Evolutionary conservation across 129 eudicot genomes (phyloP).

Genomic region (Glebionis coronaria): DNA sequence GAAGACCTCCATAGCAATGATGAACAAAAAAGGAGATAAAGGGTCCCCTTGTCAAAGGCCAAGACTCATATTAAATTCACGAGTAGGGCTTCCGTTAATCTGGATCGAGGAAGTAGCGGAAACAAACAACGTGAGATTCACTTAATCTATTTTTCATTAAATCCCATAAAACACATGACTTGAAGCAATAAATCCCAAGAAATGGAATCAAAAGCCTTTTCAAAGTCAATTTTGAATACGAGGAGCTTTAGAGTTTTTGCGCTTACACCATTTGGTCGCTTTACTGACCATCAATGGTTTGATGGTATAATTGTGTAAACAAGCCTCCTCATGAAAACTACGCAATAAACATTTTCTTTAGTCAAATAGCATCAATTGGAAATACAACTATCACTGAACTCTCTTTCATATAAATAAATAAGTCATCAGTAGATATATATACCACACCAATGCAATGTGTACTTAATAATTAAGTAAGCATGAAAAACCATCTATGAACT

Average conservation of each 20-base stretch:
- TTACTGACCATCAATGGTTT: background rate
- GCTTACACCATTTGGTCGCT: background rate
- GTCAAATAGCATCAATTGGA: too few relatives aligned
- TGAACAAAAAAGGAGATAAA: background rate
- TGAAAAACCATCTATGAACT: too few relatives aligned
- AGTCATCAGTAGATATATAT: too few relatives aligned
- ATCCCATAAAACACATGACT: background rate
- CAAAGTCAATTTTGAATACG: background rate
- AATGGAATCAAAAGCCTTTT: background rate
- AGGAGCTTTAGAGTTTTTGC: background rate
- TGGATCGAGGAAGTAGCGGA: background rate
- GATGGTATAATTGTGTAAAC: too few relatives aligned
- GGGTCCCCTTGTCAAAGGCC: background rate
- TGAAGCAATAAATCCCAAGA: background rate
- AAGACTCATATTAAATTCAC: background rate
- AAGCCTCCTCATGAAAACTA: too few relatives aligned
- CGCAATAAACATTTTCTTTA: too few relatives aligned
- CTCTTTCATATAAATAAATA: too few relatives aligned
- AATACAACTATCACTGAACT: too few relatives aligned
- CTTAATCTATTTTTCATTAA: background rate
- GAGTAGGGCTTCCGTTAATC: background rate
- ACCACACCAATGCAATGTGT: too few relatives aligned
- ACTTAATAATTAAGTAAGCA: too few relatives aligned
- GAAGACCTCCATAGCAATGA: background rate
- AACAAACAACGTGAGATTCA: background rate